These are phyloP conservation scores for Paratinospora sagittata DNA, from an alignment of 164 flowering plant species.

Conservation along the genomic window DNA sequence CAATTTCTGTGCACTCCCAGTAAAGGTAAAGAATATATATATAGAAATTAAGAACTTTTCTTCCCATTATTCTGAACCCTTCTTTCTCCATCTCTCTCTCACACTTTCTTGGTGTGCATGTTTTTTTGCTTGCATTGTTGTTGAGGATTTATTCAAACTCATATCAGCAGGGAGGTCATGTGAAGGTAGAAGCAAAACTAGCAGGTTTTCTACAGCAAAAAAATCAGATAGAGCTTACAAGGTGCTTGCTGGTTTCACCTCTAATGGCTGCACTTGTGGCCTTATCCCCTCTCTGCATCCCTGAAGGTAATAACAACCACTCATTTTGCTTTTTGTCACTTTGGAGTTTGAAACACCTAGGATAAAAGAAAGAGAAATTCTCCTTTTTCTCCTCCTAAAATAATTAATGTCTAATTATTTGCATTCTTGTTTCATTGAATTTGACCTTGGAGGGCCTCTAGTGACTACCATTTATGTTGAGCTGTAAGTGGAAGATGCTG, in stretches of 20 bases:
- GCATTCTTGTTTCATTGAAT: no score
- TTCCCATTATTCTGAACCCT: not conserved
- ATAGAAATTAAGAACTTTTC: not conserved
- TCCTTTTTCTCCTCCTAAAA: not conserved
- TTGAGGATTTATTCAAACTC: not conserved
- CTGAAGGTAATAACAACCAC: constrained; percentile 31
- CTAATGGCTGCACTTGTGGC: constrained; percentile 42
- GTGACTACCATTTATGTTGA: no score
- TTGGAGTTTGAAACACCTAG: not conserved
- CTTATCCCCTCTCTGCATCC: constrained; percentile 40
- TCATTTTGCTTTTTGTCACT: not conserved
- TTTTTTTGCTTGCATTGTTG: no score
- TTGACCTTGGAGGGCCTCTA: no score
- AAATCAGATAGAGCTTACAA: constrained; percentile 17
- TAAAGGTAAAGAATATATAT: constrained; percentile 1
- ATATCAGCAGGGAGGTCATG: constrained; percentile 6
- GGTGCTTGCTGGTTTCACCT: constrained; percentile 36
- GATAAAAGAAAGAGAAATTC: not conserved
- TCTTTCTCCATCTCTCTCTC: constrained; percentile 4
- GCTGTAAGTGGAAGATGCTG: no score
- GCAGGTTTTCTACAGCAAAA: constrained; percentile 11
- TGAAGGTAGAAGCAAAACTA: constrained; percentile 10
- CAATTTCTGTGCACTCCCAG: not conserved
- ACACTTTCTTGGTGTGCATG: not conserved
- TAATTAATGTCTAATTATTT: not conserved